Percentiles rank a stretch among this genome's conserved stretches.
Conservation (phyloP, 148 eudicot species). For the Rhododendron ferrugineum region DNA sequence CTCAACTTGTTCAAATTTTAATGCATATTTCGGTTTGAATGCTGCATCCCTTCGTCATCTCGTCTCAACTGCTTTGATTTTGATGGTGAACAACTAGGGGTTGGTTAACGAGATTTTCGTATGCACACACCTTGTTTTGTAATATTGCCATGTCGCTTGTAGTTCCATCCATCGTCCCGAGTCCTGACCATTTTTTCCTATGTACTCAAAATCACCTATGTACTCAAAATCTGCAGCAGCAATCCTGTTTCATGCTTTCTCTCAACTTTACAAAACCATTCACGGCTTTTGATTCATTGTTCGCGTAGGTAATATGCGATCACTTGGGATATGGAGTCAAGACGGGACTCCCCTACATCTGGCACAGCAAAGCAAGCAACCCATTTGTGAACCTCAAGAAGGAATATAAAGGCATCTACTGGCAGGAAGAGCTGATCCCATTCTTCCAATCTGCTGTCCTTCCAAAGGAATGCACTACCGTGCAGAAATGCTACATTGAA, state of each 20-base stretch:
- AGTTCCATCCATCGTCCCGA: neutral
- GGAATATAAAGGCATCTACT: constrained; percentile 91
- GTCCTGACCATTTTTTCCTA: neutral
- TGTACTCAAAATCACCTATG: neutral
- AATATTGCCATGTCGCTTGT: neutral
- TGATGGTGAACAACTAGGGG: neutral
- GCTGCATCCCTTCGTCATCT: neutral
- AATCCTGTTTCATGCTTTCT: neutral
- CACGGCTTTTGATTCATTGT: neutral
- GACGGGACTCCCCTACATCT: constrained; percentile 86
- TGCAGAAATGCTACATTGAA: constrained; percentile 72
- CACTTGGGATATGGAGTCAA: constrained; percentile 79
- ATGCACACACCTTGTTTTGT: neutral
- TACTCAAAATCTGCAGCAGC: neutral
- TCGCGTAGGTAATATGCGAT: constrained; percentile 70
- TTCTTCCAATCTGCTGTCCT: constrained; percentile 72
- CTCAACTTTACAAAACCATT: neutral
- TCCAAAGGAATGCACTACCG: constrained; percentile 67
- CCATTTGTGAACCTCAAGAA: constrained; percentile 84
- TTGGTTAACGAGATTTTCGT: neutral
- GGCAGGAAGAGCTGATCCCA: constrained; percentile 90
- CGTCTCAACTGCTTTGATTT: neutral
- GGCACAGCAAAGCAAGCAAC: constrained; percentile 94
- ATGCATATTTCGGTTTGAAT: neutral
- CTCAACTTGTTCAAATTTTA: neutral